These are phyloP conservation scores for Ajuga chamaepitys DNA, from an alignment of 257 asterid genomes.

Conservation along the genomic window DNA sequence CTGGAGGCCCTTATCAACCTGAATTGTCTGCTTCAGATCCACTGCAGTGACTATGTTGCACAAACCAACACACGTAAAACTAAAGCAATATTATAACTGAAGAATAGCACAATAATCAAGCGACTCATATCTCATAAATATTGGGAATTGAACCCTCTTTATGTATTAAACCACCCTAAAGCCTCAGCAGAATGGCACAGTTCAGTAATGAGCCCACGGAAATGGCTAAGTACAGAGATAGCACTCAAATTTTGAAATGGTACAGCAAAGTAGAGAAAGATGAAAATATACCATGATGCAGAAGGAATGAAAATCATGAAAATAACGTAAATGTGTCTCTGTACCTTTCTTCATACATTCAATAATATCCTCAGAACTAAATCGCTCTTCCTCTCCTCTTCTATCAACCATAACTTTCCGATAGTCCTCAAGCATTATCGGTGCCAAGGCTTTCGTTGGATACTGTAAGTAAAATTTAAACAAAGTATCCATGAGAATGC, in stretches of 20 bases:
- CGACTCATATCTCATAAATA: background rate
- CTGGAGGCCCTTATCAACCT: conserved; percentile 75
- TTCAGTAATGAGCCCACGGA: background rate
- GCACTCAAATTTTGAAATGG: background rate
- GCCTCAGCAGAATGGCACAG: background rate
- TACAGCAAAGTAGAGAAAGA: background rate
- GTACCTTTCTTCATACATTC: conserved; percentile 84
- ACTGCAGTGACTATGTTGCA: conserved; percentile 63
- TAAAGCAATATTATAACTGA: conserved; percentile 1
- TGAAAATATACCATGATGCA: background rate
- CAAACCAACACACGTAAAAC: background rate
- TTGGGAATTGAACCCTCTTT: background rate
- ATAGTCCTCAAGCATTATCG: conserved; percentile 81
- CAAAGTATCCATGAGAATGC: background rate
- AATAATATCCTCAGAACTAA: conserved; percentile 58
- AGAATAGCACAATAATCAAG: background rate
- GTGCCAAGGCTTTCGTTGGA: conserved; percentile 95
- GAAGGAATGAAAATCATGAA: background rate
- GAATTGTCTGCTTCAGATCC: conserved; percentile 85
- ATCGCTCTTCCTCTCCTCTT: conserved; percentile 77
- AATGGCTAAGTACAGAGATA: background rate
- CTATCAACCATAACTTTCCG: conserved; percentile 80
- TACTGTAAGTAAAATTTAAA: conserved; percentile 35
- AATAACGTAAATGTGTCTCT: background rate
- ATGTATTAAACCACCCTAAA: background rate